phyloP scores from a whole-genome alignment of 495 filamentous ascomycete genomes.

The Penicillium roqueforti region DNA sequence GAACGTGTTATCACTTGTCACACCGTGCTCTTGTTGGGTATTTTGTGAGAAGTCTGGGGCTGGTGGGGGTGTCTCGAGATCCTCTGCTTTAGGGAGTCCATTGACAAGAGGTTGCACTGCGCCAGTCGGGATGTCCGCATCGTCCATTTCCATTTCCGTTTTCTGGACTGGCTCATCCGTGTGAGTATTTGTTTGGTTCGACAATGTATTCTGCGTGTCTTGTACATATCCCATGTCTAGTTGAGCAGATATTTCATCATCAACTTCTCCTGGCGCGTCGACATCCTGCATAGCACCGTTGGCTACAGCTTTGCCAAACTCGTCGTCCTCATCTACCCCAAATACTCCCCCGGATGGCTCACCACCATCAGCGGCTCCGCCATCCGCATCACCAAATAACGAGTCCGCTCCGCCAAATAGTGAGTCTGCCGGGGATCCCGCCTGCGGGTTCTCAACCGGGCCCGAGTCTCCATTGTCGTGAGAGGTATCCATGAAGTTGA shows the following conservation, averaged over 20 bases:
- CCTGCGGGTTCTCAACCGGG: conserved; percentile 38
- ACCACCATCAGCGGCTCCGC: conserved; percentile 53
- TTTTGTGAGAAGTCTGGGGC: conserved; percentile 31
- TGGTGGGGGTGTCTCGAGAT: conserved; percentile 30
- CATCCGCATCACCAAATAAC: conserved; percentile 68
- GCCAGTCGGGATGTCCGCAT: conserved; percentile 20
- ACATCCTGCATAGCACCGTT: conserved; percentile 47
- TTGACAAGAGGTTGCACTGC: conserved; percentile 35
- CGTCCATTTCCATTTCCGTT: conserved; percentile 11
- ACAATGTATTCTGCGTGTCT: not conserved
- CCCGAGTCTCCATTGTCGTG: conserved; percentile 37
- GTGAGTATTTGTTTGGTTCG: conserved; percentile 3
- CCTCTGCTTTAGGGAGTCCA: conserved; percentile 52
- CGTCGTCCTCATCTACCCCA: conserved; percentile 77
- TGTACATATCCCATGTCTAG: conserved; percentile 6
- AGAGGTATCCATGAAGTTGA: conserved; percentile 45
- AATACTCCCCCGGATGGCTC: conserved; percentile 56
- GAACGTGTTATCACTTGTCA: conserved; percentile 64
- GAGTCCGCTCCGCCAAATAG: conserved; percentile 65
- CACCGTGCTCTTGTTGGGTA: conserved; percentile 32
- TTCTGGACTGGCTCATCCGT: conserved; percentile 11
- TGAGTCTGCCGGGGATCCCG: conserved; percentile 66
- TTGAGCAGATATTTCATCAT: conserved; percentile 19
- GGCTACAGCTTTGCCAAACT: conserved; percentile 75
- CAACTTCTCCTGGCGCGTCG: conserved; percentile 35